phyloP scores from a whole-genome alignment of 2,329 filamentous ascomycete species.

The Colletotrichum chlorophyti region DNA sequence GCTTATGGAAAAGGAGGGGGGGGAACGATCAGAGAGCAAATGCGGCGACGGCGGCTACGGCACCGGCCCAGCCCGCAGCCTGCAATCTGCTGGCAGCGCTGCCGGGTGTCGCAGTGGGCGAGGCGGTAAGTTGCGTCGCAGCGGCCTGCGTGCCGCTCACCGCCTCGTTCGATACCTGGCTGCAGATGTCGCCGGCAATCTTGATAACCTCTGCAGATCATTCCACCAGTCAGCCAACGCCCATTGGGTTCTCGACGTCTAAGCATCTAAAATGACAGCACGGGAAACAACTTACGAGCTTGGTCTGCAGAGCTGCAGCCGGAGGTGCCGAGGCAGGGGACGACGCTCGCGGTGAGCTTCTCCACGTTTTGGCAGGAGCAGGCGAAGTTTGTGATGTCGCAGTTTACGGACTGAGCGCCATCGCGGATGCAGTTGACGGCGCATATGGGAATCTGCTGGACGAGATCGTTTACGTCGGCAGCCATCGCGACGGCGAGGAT shows the following conservation, averaged over 20 bases:
- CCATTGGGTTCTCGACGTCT: no score
- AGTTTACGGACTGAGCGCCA: conserved; percentile 40
- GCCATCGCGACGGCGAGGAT: conserved; percentile 36
- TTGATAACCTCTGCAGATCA: conserved; percentile 32
- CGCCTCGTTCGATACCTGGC: no score
- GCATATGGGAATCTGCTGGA: conserved; percentile 44
- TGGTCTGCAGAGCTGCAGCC: conserved; percentile 44
- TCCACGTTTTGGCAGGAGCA: conserved; percentile 47
- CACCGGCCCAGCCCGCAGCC: conserved; percentile 38
- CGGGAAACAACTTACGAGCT: conserved; percentile 37
- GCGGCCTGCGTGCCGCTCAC: conserved; percentile 5
- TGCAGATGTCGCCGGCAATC: conserved; percentile 35
- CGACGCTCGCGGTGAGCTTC: conserved; percentile 40
- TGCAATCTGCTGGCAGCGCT: conserved; percentile 35
- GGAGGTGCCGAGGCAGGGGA: conserved; percentile 42
- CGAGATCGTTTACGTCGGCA: conserved; percentile 34
- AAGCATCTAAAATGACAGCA: no score
- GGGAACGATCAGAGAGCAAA: conserved; percentile 38
- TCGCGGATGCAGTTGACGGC: conserved; percentile 44
- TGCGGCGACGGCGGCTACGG: conserved; percentile 37
- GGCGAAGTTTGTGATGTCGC: conserved; percentile 39
- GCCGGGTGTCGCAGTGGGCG: conserved; percentile 18
- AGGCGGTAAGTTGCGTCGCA: conserved; percentile 21
- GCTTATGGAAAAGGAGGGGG: no score
- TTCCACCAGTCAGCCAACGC: neutral